Base-by-base conservation (phyloP, 306 rosid species). In the Begonia peltatifolia region DNA sequence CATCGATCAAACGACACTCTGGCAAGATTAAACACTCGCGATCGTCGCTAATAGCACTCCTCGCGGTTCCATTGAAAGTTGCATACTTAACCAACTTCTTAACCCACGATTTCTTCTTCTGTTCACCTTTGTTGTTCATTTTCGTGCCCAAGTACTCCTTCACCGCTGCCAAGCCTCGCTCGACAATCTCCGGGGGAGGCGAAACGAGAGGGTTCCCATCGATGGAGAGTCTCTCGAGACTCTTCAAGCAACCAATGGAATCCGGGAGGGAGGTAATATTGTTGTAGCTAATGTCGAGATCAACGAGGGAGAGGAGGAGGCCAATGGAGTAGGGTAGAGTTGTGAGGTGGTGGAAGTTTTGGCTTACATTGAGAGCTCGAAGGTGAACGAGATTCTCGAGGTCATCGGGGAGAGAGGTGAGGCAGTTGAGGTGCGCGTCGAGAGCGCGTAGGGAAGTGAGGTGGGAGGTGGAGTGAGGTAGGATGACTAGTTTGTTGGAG, bases 311-410 rank as follows among this genome's bases (percentile, higher is more conserved):
- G 5, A 83, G 20, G 41, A 90, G 84, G 12, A 90, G 86, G 8
- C 99, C 99, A 1, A 86, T 41, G 13, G 99, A 83, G 60, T 76
- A 81, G 0, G 99, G 99, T 0, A 90, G 67, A 25, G 75, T n/a
- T 0, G 68, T 72, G 0, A 90, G 75, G 71, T 73, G 73, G 13
- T 90, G 99, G 71, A 90, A 90, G 71, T 90, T 90, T 48, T 90
- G 99, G 75, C 99, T 86, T 6, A 90, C 64, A 14, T 90, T 90
- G 0, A 90, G 80, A 42, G 57, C 73, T 71, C 83, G 73, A 0
- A 90, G 93, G 82, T 80, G 83, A 50, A 81, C 62, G 2, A 90
- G 95, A 53, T 90, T 90, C 66, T 90, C 97, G 0, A 90, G 70
- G 20, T 80, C 87, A 0, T 78, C 81, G 0, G 97, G 97, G 12